A percentile compares a stretch with the other conserved stretches of the same genome.
phyloP scores from a whole-genome alignment of 805 yeast species.

The Zygoascus bituminiphila region DNA sequence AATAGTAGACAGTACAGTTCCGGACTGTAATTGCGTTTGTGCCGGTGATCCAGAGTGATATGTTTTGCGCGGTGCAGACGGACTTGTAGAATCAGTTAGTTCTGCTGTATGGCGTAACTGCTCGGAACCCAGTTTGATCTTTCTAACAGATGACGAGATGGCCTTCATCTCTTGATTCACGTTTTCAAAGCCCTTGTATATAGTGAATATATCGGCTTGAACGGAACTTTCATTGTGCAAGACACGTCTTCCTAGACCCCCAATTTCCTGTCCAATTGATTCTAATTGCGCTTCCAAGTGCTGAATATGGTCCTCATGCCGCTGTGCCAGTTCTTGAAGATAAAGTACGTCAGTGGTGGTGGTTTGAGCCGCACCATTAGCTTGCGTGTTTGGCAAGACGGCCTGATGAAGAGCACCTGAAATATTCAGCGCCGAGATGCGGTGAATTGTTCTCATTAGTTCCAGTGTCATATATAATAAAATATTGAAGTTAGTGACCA shows the following conservation, averaged over 20 bases:
- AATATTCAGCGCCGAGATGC: conserved; percentile 6
- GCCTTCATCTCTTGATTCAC: conserved; percentile 4
- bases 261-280: conserved; percentile 1
- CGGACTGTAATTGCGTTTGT: background rate
- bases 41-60: background rate
- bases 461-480: conserved; percentile 17
- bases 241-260: conserved; percentile 2
- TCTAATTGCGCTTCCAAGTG: background rate
- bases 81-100: background rate
- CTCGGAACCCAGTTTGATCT: background rate
- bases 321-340: background rate
- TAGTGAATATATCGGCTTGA: conserved; percentile 9
- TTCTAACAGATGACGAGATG: background rate
- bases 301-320: background rate
- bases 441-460: conserved; percentile 13
- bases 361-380: background rate
- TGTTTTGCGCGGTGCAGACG: background rate
- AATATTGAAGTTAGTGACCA: conserved; percentile 17
- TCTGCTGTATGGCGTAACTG: background rate
- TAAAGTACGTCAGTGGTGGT: background rate
- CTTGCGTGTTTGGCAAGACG: background rate
- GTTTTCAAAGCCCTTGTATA: conserved; percentile 11
- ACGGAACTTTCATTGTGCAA: conserved; percentile 7
- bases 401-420: background rate
- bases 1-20: background rate